These are phyloP conservation scores for Ambrosiella cleistominuta DNA, from an alignment of 2,329 filamentous ascomycete species.

Conservation along the genomic window DNA sequence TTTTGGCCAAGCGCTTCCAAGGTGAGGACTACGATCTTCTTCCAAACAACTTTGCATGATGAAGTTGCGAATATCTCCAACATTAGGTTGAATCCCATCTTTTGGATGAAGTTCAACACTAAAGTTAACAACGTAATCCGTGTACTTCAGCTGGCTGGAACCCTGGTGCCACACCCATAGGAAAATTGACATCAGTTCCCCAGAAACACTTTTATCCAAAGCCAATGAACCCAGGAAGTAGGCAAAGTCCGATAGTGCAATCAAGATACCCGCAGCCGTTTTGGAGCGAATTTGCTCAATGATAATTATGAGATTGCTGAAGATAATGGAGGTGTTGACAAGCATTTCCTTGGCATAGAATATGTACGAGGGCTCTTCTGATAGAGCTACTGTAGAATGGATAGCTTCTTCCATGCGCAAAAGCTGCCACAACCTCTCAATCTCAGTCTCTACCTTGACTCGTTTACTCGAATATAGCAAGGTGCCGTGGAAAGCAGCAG, in stretches of 20 bases:
- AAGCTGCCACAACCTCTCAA: no score
- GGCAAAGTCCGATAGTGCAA: not conserved
- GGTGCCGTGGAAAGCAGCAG: not conserved
- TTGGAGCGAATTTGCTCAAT: not conserved
- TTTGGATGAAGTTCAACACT: no score
- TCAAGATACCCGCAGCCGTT: not conserved
- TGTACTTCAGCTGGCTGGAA: no score
- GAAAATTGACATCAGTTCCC: not conserved
- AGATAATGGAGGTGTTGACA: not conserved
- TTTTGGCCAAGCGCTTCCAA: not conserved
- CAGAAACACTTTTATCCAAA: not conserved
- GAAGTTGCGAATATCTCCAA: no score
- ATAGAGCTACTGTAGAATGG: not conserved
- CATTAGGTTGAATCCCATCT: no score
- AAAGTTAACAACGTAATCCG: no score
- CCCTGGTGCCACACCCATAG: not conserved
- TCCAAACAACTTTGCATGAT: no score
- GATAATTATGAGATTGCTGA: not conserved
- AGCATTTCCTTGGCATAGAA: not conserved
- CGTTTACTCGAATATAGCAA: not conserved
- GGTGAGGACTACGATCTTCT: not conserved
- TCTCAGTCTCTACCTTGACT: no score
- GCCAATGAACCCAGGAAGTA: not conserved
- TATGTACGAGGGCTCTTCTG: not conserved
- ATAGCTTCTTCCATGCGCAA: not conserved